Conservation (phyloP, 2,329 filamentous ascomycete genomes). For the Pseudocercospora crystallina region DNA sequence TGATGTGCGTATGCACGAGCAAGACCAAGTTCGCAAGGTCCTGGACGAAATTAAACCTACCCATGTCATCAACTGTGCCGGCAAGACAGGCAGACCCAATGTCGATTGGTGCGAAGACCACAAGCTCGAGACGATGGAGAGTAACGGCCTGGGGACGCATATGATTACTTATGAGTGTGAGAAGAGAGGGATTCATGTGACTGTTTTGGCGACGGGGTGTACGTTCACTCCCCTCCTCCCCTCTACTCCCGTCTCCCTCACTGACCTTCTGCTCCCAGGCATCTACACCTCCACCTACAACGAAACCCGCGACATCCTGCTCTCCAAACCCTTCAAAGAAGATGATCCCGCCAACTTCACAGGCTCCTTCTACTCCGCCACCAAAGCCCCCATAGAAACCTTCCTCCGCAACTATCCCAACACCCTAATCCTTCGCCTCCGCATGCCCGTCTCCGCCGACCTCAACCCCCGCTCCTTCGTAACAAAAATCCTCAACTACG, state of each 20-base stretch:
- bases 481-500: constrained; percentile 67
- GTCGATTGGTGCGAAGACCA: constrained; percentile 72
- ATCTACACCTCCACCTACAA: constrained; percentile 29
- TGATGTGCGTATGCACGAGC: constrained; percentile 65
- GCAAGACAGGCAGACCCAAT: constrained; percentile 66
- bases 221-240: constrained; percentile 26
- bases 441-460: constrained; percentile 69
- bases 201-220: constrained; percentile 67
- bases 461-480: constrained; percentile 67
- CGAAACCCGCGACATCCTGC: constrained; percentile 56
- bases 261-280: constrained; percentile 15
- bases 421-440: constrained; percentile 63
- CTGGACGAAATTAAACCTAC: constrained; percentile 62
- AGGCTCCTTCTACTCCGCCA: constrained; percentile 68
- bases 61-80: constrained; percentile 66
- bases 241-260: background rate
- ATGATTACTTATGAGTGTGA: constrained; percentile 64
- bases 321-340: constrained; percentile 61
- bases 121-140: constrained; percentile 65
- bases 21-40: constrained; percentile 56
- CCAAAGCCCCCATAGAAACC: constrained; percentile 65
- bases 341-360: constrained; percentile 64
- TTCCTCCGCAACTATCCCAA: constrained; percentile 65
- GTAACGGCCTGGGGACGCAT: constrained; percentile 65
- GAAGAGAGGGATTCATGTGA: constrained; percentile 60